Base-by-base conservation (phyloP, 495 filamentous ascomycete species). In the Oleoguttula mirabilis region DNA sequence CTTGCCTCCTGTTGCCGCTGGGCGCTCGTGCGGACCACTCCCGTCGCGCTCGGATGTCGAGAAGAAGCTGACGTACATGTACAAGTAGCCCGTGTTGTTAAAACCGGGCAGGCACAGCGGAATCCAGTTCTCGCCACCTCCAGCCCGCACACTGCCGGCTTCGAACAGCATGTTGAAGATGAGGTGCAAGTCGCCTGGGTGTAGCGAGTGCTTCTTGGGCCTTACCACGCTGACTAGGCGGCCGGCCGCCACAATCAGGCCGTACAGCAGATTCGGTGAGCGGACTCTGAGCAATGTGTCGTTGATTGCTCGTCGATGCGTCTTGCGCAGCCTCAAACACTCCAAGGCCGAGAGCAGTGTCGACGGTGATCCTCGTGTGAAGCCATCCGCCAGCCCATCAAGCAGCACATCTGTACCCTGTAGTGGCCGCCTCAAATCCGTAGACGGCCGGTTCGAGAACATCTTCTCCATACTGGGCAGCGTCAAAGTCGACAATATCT, bases 131-230 rank as follows among this genome's bases (percentile, higher is more conserved):
- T 99, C 92, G 12, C 87, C 88, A 21, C 86, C 90, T 4, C 82
- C 85, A 32, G 77, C 77, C 49, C 86, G 86, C 55, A 99, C 78
- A 25, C 82, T 80, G 32, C 82, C 79, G 3, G 88, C 84, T 58
- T 92, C 88, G 50, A 95, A 96, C n/a, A 99, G 75, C 92, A 99
- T 96, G 54, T 94, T 94, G 70, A 99, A 96, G 21, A 99, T 80
- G 21, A 99, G 75, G 49, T 95, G 88, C 16, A 99, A 71, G 51
- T 99, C 92, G 40, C 88, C 86, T 0, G 92, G 92, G 50, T 96
- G 92, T 21, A 99, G 72, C 1, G 85, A 94, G 63, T 99, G 90
- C 43, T 88, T 87, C 55, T 88, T 86, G 1, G 92, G 92, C 25
- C 92, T 70, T 31, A 95, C 77, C 24, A 99, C 92, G 55, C 83